phyloP scores from a whole-genome alignment of 495 filamentous ascomycete genomes.

The Astrothelium macrocarpum region DNA sequence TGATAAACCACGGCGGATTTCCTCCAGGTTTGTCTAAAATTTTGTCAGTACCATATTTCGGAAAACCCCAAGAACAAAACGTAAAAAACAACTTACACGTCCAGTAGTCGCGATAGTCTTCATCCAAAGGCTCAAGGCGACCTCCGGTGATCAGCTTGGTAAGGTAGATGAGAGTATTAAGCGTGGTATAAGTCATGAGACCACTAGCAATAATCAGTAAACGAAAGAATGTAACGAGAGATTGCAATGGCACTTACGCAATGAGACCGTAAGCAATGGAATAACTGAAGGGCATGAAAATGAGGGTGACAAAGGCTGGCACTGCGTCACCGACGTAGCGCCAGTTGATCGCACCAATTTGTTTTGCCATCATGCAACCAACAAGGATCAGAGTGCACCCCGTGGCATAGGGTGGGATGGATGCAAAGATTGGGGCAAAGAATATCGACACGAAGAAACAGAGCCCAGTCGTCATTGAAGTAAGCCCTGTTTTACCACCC shows the following conservation, averaged over 20 bases:
- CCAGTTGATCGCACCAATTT: constrained; percentile 76
- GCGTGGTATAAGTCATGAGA: constrained; percentile 59
- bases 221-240: constrained; percentile 43
- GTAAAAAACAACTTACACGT: constrained; percentile 45
- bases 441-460: constrained; percentile 82
- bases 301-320: constrained; percentile 70
- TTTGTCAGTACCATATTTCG: not conserved
- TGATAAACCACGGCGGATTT: constrained; percentile 1
- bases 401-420: constrained; percentile 75
- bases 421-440: constrained; percentile 79
- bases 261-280: constrained; percentile 71
- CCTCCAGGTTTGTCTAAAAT: constrained; percentile 1
- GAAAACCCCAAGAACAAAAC: constrained; percentile 3
- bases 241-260: constrained; percentile 21
- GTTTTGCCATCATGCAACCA: constrained; percentile 68
- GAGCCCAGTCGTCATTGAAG: constrained; percentile 62
- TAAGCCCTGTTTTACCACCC: constrained; percentile 72
- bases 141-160: constrained; percentile 55
- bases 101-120: constrained; percentile 65
- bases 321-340: constrained; percentile 66
- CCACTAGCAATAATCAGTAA: constrained; percentile 65
- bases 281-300: constrained; percentile 80
- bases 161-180: constrained; percentile 58
- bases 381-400: constrained; percentile 74
- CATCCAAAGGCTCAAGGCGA: constrained; percentile 60